Percentiles rank a stretch among this genome's conserved stretches.
These are phyloP conservation scores for Komagataella phaffii DNA, from an alignment of 805 yeast genomes.

Conservation along the genomic window DNA sequence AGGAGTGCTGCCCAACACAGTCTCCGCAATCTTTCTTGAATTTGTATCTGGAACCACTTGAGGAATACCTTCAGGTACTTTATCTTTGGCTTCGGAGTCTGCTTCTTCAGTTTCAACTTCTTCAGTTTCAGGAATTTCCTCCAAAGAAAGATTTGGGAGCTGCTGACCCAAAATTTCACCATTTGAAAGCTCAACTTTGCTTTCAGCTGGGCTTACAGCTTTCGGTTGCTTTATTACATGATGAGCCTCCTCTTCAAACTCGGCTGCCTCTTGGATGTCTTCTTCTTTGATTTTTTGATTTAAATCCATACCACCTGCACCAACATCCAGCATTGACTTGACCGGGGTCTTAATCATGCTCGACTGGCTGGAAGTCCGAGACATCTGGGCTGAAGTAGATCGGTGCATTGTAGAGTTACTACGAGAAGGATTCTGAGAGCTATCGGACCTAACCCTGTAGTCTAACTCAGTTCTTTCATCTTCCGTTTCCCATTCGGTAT, in stretches of 20 bases:
- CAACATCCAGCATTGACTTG: slow-evolving; percentile 3
- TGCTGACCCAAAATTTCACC: neutral
- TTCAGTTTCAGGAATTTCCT: neutral
- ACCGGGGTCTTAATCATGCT: slow-evolving; percentile 1
- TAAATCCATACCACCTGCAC: neutral
- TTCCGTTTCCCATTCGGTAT: neutral
- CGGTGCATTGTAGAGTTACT: neutral
- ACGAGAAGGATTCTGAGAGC: neutral
- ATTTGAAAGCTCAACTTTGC: neutral
- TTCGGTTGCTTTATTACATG: neutral
- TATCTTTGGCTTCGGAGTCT: neutral
- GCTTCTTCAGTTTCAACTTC: neutral
- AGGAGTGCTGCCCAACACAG: neutral
- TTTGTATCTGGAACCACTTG: neutral
- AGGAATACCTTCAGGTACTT: neutral
- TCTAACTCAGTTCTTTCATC: neutral
- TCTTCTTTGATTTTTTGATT: neutral
- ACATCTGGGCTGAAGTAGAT: neutral
- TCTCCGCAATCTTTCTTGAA: too few species aligned
- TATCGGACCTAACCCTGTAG: neutral
- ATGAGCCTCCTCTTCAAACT: neutral
- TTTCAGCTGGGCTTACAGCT: neutral
- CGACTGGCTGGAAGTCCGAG: neutral
- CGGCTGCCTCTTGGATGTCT: neutral
- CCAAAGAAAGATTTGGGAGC: neutral